A percentile compares a stretch with the other conserved stretches of the same genome.
These are phyloP conservation scores for Eimeria nieschulzi DNA, from an alignment of 169 alveolate species.

Conservation along the genomic window DNA sequence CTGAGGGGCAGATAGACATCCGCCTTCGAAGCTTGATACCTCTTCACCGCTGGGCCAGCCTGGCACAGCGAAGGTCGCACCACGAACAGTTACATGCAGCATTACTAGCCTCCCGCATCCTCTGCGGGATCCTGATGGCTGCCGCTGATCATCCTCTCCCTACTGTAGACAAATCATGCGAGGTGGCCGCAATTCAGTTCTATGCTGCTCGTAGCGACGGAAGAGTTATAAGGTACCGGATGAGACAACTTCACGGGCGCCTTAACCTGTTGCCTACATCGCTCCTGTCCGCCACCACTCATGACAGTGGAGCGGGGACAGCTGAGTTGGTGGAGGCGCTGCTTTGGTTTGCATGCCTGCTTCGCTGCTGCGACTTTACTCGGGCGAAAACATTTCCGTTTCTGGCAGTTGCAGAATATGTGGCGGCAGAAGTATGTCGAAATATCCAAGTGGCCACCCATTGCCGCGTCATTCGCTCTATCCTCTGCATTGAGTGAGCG, in stretches of 20 bases:
- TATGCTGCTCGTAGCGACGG: constrained; percentile 39
- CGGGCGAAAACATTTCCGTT: constrained; percentile 12
- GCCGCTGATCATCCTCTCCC: constrained; percentile 32
- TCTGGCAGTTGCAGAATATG: constrained; percentile 24
- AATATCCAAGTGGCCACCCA: constrained; percentile 9
- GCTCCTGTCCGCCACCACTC: constrained; percentile 28
- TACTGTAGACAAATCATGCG: background rate
- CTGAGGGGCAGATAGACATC: background rate
- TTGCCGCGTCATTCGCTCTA: constrained; percentile 22
- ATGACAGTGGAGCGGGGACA: constrained; percentile 18
- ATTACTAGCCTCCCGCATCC: constrained; percentile 38
- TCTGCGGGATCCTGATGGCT: background rate
- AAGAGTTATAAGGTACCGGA: constrained; percentile 43
- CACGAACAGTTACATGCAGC: constrained; percentile 62
- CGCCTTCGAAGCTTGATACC: constrained; percentile 30
- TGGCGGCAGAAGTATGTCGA: constrained; percentile 36
- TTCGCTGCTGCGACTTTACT: constrained; percentile 35
- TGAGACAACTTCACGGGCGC: constrained; percentile 34
- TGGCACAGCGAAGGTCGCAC: constrained; percentile 17
- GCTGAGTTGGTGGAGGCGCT: constrained; percentile 42
- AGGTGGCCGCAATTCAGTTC: background rate
- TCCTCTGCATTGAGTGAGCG: constrained; percentile 39
- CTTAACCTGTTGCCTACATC: constrained; percentile 36
- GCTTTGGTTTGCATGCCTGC: constrained; percentile 38
- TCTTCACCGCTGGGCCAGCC: constrained; percentile 35